Conservation (phyloP, 768 basidiomycete species). For the Wakefieldia striispora region DNA sequence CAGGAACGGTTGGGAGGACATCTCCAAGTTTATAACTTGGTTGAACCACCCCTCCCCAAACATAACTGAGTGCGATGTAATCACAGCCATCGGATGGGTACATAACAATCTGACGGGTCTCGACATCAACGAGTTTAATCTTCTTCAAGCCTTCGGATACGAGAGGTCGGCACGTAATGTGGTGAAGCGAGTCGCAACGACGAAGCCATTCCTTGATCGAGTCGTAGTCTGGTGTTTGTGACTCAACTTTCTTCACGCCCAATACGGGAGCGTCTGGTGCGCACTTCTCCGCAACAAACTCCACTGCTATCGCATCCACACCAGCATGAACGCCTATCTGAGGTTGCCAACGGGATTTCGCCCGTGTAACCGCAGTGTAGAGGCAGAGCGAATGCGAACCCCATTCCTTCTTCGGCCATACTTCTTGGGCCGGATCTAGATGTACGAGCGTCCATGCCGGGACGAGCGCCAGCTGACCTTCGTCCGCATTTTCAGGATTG, state of each 20-base stretch:
- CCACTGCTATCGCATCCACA: not conserved
- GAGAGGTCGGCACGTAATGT: conserved; percentile 2
- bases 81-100: conserved; percentile 6
- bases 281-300: not conserved
- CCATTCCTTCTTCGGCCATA: not conserved
- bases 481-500: not conserved
- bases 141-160: conserved; percentile 3
- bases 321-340: conserved; percentile 1
- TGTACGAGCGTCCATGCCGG: conserved; percentile 2
- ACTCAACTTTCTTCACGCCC: conserved; percentile 7
- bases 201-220: conserved; percentile 2
- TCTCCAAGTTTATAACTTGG: conserved; percentile 8
- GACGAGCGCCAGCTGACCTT: conserved; percentile 1
- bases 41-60: conserved; percentile 15
- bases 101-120: conserved; percentile 4
- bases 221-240: not conserved
- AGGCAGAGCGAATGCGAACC: not conserved
- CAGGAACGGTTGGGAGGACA: conserved; percentile 8
- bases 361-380: conserved; percentile 1
- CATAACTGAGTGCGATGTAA: conserved; percentile 16
- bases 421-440: not conserved
- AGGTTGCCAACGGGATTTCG: conserved; percentile 1
- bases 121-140: conserved; percentile 10
- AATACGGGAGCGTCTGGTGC: not conserved
- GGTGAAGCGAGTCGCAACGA: conserved; percentile 7